Percentiles rank a stretch among this genome's conserved stretches.
These are phyloP conservation scores for Leptographium radiaticola DNA, from an alignment of 2,329 filamentous ascomycete genomes.

Conservation along the genomic window DNA sequence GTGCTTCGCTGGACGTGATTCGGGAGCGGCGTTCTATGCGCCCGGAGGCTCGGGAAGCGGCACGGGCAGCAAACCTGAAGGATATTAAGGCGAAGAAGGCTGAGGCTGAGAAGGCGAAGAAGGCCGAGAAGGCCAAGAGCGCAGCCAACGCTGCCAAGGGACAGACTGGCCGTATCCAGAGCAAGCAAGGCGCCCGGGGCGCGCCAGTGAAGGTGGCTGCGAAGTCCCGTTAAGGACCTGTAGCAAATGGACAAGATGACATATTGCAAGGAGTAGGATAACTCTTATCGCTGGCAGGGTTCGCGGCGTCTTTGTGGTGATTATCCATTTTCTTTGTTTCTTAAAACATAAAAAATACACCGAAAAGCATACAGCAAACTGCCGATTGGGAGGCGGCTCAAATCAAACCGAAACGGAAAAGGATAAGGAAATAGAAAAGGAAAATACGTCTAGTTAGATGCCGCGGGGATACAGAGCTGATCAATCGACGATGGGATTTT, in stretches of 20 bases:
- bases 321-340: constrained; percentile 1
- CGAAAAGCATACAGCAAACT: not conserved
- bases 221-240: constrained; percentile 64
- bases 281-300: not conserved
- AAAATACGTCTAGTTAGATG: not conserved
- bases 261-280: constrained; percentile 1
- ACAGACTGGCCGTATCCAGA: constrained; percentile 65
- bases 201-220: constrained; percentile 72
- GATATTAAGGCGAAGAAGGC: constrained; percentile 98
- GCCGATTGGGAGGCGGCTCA: not conserved
- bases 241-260: not conserved
- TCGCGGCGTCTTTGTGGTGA: constrained; percentile 7
- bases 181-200: constrained; percentile 97
- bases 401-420: not conserved
- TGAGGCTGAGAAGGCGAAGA: constrained; percentile 79
- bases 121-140: constrained; percentile 97
- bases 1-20: constrained; percentile 98
- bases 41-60: constrained; percentile 88
- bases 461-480: not conserved
- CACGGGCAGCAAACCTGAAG: constrained; percentile 82
- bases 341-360: not conserved
- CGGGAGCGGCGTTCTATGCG: constrained; percentile 95
- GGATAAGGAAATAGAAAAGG: not conserved
- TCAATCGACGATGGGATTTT: too few relatives aligned
- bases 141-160: constrained; percentile 64